Evolutionary conservation across 2,329 filamentous ascomycete species (phyloP).

Genomic region (Pseudocercospora cruenta): DNA sequence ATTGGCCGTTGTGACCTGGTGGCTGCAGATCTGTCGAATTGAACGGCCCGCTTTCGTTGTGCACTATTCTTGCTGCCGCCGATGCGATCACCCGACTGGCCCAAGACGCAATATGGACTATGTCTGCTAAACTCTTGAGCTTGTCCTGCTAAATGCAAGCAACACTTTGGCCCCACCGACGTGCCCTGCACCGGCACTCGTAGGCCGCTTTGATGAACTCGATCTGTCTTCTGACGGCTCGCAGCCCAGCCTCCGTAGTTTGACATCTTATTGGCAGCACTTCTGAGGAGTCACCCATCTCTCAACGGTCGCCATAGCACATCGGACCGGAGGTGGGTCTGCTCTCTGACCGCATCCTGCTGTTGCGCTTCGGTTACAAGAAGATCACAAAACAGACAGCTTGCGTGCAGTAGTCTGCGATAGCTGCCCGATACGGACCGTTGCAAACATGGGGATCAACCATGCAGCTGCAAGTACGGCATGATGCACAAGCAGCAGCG

Average conservation of each 20-base stretch:
- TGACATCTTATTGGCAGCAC: slow-evolving; percentile 17
- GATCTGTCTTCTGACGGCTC: slow-evolving; percentile 22
- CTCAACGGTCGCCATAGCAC: slow-evolving; percentile 9
- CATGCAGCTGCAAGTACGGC: slow-evolving; percentile 24
- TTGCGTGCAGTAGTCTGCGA: slow-evolving; percentile 32
- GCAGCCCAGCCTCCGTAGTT: slow-evolving; percentile 7
- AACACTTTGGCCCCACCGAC: slow-evolving; percentile 13
- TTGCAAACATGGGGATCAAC: slow-evolving; percentile 28
- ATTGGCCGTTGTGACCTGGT: slow-evolving; percentile 31
- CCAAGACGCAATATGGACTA: slow-evolving; percentile 25
- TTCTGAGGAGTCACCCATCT: neutral
- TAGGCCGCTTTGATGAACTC: slow-evolving; percentile 19
- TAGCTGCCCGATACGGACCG: slow-evolving; percentile 29
- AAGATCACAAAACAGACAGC: slow-evolving; percentile 26
- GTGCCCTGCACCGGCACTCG: slow-evolving; percentile 23
- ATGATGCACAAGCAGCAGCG: slow-evolving; percentile 14
- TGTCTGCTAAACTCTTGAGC: slow-evolving; percentile 22
- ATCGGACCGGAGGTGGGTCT: slow-evolving; percentile 20
- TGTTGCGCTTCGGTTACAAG: slow-evolving; percentile 25
- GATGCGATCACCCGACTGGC: slow-evolving; percentile 28
- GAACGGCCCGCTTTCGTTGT: slow-evolving; percentile 26
- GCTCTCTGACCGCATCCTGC: slow-evolving; percentile 27
- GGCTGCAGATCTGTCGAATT: slow-evolving; percentile 34
- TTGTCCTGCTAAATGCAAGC: slow-evolving; percentile 20
- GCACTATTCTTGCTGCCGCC: slow-evolving; percentile 32